Base-by-base conservation (phyloP, 129 eudicot species). In the Artemisia argyi region DNA sequence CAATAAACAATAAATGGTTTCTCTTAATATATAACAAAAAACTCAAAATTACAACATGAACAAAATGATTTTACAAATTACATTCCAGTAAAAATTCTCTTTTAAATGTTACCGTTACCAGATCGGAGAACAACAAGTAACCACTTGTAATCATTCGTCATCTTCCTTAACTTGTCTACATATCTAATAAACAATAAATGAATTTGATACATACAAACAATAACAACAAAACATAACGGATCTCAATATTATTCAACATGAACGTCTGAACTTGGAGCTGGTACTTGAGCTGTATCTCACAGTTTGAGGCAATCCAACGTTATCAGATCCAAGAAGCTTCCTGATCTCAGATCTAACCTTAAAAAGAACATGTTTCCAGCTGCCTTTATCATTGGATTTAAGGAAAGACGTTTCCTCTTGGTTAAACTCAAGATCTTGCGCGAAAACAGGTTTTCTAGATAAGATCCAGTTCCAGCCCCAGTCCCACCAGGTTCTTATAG, bases 401-500 rank as follows among this genome's bases (percentile, higher is more conserved):
- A 90, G 57, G 11, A 69, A 62, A 20, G 86, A 79, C 10, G 65
- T 65, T 32, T 90, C 89, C 3, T 83, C 69, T 52, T 86, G 89
- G 15, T 84, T 92, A 80, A 92, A 81, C 83, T 92, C 97, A 66
- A 92, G 86, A 86, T 91, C 97, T 50, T 61, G 49, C 7, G 86
- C 97, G 58, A 88, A 88, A 4, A 72, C 71, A n/a, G 91, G 87
- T 68, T 86, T 91, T 10, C 85, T 72, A 8, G 92, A 82, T 1
- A 88, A 79, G 75, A 91, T 81, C 97, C 96, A 91, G 22, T 58
- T 78, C 90, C 79, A 84, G 1, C 88, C 86, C 83, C 83, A 82
- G 6, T 70, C 96, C 97, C 97, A 91, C 96, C 97, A 91, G 75
- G 57, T 82, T 64, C 80, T 60, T 14, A 91, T 78, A 26, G 95